Conservation (phyloP, 352 stramenopile genomes). For the Globisporangium ultimum region DNA sequence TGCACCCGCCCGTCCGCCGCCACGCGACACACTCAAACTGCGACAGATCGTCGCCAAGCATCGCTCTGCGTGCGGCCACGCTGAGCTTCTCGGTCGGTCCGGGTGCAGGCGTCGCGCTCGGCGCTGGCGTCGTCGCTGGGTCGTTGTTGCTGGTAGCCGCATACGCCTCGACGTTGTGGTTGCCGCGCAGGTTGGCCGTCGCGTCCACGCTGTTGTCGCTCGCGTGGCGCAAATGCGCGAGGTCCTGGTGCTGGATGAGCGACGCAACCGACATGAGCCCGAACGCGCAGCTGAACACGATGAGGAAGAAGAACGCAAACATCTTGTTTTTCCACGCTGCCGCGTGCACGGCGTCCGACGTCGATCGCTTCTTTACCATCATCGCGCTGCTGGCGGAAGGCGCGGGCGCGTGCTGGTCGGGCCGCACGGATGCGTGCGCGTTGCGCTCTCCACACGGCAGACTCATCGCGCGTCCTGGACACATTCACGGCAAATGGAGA, state of each 20-base stretch:
- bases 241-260: conserved; percentile 48
- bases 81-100: conserved; percentile 9
- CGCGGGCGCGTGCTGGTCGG: conserved; percentile 7
- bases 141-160: neutral
- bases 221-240: conserved; percentile 5
- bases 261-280: conserved; percentile 52
- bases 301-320: conserved; percentile 31
- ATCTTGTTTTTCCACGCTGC: conserved; percentile 13
- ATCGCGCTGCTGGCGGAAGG: neutral
- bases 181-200: conserved; percentile 12
- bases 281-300: conserved; percentile 49
- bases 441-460: conserved; percentile 13
- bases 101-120: conserved; percentile 1
- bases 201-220: conserved; percentile 9
- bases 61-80: conserved; percentile 6
- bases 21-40: conserved; percentile 57
- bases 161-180: conserved; percentile 7
- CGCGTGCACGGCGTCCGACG: neutral
- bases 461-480: neutral
- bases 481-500: neutral
- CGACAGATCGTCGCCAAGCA: conserved; percentile 21
- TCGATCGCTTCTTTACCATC: neutral
- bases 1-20: conserved; percentile 38
- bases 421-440: conserved; percentile 7
- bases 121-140: neutral